Evolutionary conservation across 257 asterid genomes (phyloP), one percentile per base, ranked within the genome.

Genomic region (Solanum pennellii): DNA sequence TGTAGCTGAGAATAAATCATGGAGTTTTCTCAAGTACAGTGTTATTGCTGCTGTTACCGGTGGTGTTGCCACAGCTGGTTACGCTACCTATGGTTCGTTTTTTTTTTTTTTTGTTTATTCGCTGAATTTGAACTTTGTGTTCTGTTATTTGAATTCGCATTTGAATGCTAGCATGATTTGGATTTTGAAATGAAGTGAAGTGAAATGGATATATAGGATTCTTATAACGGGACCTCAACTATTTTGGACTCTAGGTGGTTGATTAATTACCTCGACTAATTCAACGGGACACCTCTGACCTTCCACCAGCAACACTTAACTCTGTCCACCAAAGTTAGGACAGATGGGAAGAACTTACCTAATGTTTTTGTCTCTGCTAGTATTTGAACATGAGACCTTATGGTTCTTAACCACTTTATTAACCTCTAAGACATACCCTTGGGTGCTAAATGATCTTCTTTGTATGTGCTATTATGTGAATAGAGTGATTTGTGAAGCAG

Each of bases 1-100:
- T 16, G 96, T 84, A 86, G 86, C 90, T 9, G 92, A 86, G 84
- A 94, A 92, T 87, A 93, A 80, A 39, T 86, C 93, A 5, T 90
- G 94, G 98, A 86, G 94, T 31, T 91, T 94, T 82, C 89, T 94
- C 2, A 95, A 92, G 93, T 94, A 89, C 60, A 91, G 94, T 9
- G 84, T 94, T 68, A 42, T 92, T 42, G 92, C 95, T 33, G 96
- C 95, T 16, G 41, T 94, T 76, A 92, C 95, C 3, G 98, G 96
- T 25, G 94, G 95, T 87, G 91, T 88, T 86, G 98, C 94, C n/a
- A 87, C 97, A 31, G 94, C 95, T 83, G 94, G 94, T 80, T 93
- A 93, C 87, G 98, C 97, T 66, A 85, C 98, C 27, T 93, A 94
- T 27, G 99, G 98, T 96, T 87, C 13, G 66, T 79, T 7, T 79